Evolutionary conservation across 805 yeast species (phyloP).

Genomic region (Torulaspora gathmanii): DNA sequence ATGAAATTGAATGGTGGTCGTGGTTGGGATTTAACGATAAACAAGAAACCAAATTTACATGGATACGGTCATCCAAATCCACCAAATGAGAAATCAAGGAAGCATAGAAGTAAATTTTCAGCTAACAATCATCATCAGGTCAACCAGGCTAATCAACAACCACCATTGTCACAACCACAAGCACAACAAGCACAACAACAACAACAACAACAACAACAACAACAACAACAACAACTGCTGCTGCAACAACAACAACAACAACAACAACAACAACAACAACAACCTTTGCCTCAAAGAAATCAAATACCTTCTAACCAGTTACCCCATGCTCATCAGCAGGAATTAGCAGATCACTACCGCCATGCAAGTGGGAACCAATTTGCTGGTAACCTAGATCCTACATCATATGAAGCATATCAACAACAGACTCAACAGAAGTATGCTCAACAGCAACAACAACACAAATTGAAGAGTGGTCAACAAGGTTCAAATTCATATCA

Average conservation of each 20-base stretch:
- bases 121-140: conserved; percentile 14
- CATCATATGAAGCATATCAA: conserved; percentile 39
- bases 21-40: conserved; percentile 89
- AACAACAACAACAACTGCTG: conserved; percentile 23
- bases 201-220: too few species aligned
- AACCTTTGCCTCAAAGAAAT: conserved; percentile 23
- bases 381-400: conserved; percentile 40
- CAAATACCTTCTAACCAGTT: conserved; percentile 8
- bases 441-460: conserved; percentile 32
- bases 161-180: conserved; percentile 14
- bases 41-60: conserved; percentile 89
- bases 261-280: conserved; percentile 25
- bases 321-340: conserved; percentile 15
- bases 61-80: conserved; percentile 97
- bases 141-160: conserved; percentile 13
- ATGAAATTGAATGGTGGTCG: conserved; percentile 91
- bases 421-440: conserved; percentile 37
- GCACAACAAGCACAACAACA: conserved; percentile 19
- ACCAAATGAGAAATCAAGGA: conserved; percentile 45
- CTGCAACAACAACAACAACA: conserved; percentile 27
- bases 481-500: conserved; percentile 13
- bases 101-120: conserved; percentile 22
- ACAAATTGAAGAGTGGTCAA: conserved; percentile 17
- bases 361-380: conserved; percentile 27
- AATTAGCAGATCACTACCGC: conserved; percentile 7